Conservation (phyloP, 305 asterid species). For the Fraxinus floribunda region DNA sequence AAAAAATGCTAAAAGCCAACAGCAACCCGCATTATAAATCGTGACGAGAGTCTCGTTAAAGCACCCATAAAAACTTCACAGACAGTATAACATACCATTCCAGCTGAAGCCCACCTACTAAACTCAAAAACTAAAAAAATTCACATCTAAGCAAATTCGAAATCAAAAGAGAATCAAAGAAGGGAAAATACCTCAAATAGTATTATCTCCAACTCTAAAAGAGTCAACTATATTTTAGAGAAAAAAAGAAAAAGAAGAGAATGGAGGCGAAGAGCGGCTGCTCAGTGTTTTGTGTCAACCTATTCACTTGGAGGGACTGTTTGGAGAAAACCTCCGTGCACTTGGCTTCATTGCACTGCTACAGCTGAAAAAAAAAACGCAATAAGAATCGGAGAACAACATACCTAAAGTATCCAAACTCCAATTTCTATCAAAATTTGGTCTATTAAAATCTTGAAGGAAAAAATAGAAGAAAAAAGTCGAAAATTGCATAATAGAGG, state of each 20-base stretch:
- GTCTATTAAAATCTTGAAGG: too few species aligned
- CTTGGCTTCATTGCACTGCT: too few species aligned
- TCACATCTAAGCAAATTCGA: slow-evolving; percentile 19
- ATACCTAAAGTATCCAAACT: too few species aligned
- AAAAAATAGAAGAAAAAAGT: too few species aligned
- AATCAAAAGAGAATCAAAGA: slow-evolving; percentile 9
- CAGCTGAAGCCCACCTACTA: slow-evolving; percentile 18
- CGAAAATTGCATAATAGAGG: too few species aligned
- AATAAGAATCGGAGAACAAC: too few species aligned
- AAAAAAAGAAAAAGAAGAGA: not conserved
- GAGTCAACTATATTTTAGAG: slow-evolving; percentile 13
- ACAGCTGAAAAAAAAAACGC: too few species aligned
- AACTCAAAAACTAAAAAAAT: slow-evolving; percentile 18
- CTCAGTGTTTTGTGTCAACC: not conserved
- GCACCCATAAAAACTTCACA: slow-evolving; percentile 8
- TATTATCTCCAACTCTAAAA: slow-evolving; percentile 22
- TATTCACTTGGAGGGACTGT: not conserved
- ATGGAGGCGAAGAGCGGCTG: not conserved
- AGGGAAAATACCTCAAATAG: slow-evolving; percentile 32
- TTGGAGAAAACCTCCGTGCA: too few species aligned
- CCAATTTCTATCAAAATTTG: too few species aligned
- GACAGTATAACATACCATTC: slow-evolving; percentile 19
- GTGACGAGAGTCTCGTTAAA: slow-evolving; percentile 19
- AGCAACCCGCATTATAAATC: slow-evolving; percentile 36
- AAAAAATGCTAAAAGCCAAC: not conserved